Conservation (phyloP, 306 rosid genomes). For the Dryas drummondii region DNA sequence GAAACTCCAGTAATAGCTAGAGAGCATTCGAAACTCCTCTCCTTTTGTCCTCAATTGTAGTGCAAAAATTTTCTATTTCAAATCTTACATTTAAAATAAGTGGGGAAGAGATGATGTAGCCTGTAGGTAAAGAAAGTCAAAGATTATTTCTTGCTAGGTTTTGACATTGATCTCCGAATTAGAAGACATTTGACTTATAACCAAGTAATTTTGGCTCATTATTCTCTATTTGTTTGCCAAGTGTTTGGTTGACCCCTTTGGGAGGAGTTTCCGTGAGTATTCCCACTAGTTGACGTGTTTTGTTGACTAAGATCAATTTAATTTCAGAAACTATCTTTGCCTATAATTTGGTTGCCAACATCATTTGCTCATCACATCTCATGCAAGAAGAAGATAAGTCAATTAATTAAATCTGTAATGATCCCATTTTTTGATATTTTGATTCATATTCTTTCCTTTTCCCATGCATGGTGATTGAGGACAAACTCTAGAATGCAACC, state of each 20-base stretch:
- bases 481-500: not conserved
- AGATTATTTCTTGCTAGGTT: not conserved
- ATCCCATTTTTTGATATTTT: no score
- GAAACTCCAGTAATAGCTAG: no score
- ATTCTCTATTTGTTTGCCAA: not conserved
- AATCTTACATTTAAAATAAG: not conserved
- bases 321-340: not conserved
- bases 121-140: constrained; percentile 1
- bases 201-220: not conserved
- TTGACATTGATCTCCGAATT: not conserved
- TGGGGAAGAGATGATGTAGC: not conserved
- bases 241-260: constrained; percentile 25
- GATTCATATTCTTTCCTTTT: not conserved
- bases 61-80: not conserved
- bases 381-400: no score
- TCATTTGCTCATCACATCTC: not conserved
- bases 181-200: not conserved
- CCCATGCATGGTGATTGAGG: constrained; percentile 12
- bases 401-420: no score
- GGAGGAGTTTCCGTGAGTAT: not conserved
- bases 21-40: no score
- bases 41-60: no score
- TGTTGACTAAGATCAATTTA: constrained; percentile 1
- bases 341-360: not conserved
- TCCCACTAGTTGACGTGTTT: not conserved